Evolutionary conservation across 2,329 filamentous ascomycete species (phyloP).

Genomic region (Hymenoscyphus linearis): DNA sequence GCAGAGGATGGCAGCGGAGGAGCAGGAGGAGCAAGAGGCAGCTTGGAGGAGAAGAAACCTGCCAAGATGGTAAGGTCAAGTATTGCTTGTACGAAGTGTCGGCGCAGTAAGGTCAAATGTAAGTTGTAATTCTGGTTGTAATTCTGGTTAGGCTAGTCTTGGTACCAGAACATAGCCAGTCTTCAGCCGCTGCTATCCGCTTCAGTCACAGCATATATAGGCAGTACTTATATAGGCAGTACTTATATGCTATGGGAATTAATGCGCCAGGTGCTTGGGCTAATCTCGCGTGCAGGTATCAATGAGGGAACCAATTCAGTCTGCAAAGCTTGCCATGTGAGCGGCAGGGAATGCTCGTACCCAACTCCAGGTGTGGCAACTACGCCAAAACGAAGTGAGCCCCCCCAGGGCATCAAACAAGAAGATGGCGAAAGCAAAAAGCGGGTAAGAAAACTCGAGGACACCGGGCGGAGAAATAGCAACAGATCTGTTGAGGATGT

Average conservation of each 20-base stretch:
- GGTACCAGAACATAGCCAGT: neutral
- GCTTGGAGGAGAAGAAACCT: slow-evolving; percentile 39
- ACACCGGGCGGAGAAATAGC: slow-evolving; percentile 31
- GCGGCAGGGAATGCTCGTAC: slow-evolving; percentile 68
- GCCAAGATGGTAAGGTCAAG: slow-evolving; percentile 63
- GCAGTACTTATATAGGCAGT: neutral
- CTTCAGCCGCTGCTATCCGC: neutral
- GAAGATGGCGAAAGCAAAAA: slow-evolving; percentile 45
- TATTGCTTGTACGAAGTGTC: slow-evolving; percentile 71
- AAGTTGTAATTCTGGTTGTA: no score
- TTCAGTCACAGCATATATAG: neutral
- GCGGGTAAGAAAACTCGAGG: slow-evolving; percentile 32
- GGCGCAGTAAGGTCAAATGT: slow-evolving; percentile 82
- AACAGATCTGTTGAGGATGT: slow-evolving; percentile 50
- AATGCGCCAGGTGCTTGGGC: slow-evolving; percentile 1
- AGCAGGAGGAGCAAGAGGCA: slow-evolving; percentile 30
- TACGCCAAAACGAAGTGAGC: slow-evolving; percentile 27
- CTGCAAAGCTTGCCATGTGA: slow-evolving; percentile 70
- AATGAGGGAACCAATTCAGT: slow-evolving; percentile 67
- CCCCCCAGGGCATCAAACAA: slow-evolving; percentile 25
- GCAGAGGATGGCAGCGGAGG: slow-evolving; percentile 26
- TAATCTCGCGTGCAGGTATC: slow-evolving; percentile 26
- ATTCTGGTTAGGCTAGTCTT: neutral
- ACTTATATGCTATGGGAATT: neutral
- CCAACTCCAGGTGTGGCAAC: slow-evolving; percentile 44